phyloP scores from a whole-genome alignment of 352 stramenopile genomes.

The Phytophthora lateralis region DNA sequence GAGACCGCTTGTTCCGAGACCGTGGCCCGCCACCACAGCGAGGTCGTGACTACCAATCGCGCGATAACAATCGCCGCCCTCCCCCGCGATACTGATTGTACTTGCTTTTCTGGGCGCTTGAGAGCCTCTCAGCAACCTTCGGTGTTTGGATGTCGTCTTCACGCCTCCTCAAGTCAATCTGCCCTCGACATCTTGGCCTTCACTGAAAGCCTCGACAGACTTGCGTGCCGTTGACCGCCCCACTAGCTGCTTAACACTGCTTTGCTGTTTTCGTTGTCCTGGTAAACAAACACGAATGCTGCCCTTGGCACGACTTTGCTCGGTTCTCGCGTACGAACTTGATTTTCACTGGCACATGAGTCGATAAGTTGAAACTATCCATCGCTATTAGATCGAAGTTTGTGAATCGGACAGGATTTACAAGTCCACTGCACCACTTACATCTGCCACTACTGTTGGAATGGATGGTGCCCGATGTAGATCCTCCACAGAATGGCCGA shows the following conservation, averaged over 20 bases:
- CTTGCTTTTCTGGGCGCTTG: slow-evolving; percentile 10
- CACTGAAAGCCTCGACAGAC: slow-evolving; percentile 13
- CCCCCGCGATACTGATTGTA: slow-evolving; percentile 36
- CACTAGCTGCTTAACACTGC: not conserved
- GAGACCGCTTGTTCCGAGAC: slow-evolving; percentile 40
- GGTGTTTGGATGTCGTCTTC: slow-evolving; percentile 4
- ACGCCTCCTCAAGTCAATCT: slow-evolving; percentile 17
- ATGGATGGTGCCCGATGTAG: slow-evolving; percentile 26
- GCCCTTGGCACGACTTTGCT: slow-evolving; percentile 23
- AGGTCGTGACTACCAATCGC: slow-evolving; percentile 35
- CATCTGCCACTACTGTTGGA: slow-evolving; percentile 36
- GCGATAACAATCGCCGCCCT: slow-evolving; percentile 39
- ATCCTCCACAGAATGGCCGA: slow-evolving; percentile 15
- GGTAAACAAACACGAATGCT: slow-evolving; percentile 35
- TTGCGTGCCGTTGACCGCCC: not conserved
- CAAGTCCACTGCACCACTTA: slow-evolving; percentile 37
- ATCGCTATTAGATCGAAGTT: not conserved
- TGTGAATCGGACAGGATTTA: slow-evolving; percentile 7
- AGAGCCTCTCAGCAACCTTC: slow-evolving; percentile 9
- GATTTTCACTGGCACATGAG: not conserved
- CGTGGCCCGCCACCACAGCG: slow-evolving; percentile 35
- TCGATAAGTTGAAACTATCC: not conserved
- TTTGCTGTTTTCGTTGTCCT: slow-evolving; percentile 24
- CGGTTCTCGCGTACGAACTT: not conserved
- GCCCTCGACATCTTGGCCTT: slow-evolving; percentile 13